Base-by-base conservation (phyloP, 2,329 filamentous ascomycete species). In the Zalaria sp. region DNA sequence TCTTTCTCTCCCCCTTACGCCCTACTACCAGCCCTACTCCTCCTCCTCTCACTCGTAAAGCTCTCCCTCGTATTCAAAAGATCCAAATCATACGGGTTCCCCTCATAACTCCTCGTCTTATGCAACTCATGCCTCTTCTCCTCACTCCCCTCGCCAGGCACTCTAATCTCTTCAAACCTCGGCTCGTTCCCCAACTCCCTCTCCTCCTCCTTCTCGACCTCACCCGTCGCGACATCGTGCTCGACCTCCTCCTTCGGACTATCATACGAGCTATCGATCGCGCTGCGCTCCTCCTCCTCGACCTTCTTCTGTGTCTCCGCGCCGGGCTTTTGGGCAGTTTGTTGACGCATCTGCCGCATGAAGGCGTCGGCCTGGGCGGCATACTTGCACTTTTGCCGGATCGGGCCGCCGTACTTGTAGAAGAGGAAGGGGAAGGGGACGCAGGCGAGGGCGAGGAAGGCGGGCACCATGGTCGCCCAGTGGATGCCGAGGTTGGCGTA, bases 381-480 rank as follows among this genome's bases (percentile, higher is more conserved):
- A 53, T 73, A 87, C 63, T 80, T 79, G 69, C 81, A 85, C 53
- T 68, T 73, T 56, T 69, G 64, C 25, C 82, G 71, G 51, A 88
- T 81, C 27, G 47, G 25, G 5, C 59, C 63, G 34, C 83, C 83
- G 56, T 84, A 85, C 51, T 72, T 77, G 64, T 83, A 83, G 60
- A 89, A 84, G 10, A 89, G 57, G 58, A 83, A 81, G 0, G 83
- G 83, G 53, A 83, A 80, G 0, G 83, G 81, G 11, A 85, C 65
- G 58, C 82, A 87, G 7, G 69, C 71, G 3, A 87, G 57, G 0
- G 81, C 75, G 3, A 89, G 65, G 62, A 89, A 88, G 0, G 77
- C 84, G 0, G 82, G 83, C 9, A 89, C 65, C 0, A 75, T 77
- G 29, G 71, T 77, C 1, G 81, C 83, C 83, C 83, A 88, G 62